Conservation (phyloP, 2,329 filamentous ascomycete genomes). For the Ceratocystis smalleyi region DNA sequence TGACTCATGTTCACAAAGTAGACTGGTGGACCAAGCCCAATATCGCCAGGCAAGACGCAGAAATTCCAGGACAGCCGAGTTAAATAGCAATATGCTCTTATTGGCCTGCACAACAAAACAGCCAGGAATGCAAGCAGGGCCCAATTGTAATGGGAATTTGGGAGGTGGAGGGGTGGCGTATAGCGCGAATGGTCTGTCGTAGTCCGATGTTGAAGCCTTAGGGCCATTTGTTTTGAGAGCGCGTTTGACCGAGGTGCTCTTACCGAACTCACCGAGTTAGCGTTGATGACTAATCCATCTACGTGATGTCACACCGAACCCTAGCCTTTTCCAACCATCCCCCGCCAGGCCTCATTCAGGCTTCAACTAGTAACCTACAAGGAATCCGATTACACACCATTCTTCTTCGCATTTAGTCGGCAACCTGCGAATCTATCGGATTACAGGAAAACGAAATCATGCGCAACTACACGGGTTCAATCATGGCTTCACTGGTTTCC, state of each 20-base stretch:
- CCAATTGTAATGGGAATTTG: neutral
- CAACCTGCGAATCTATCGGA: neutral
- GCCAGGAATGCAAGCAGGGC: too few species aligned
- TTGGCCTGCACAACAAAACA: neutral
- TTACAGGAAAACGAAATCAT: neutral
- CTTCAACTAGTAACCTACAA: neutral
- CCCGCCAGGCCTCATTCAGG: too few species aligned
- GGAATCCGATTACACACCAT: neutral
- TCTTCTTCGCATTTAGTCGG: neutral
- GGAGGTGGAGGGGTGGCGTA: neutral
- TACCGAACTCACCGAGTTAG: neutral
- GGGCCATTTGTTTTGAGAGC: neutral
- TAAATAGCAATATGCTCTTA: neutral
- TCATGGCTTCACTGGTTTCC: neutral
- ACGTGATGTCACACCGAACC: neutral
- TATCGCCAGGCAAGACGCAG: neutral
- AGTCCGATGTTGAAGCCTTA: neutral
- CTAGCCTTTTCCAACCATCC: neutral
- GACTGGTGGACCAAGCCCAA: neutral
- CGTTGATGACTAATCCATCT: neutral
- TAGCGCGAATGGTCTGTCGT: neutral
- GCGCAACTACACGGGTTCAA: neutral
- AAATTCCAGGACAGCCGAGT: neutral
- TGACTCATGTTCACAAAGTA: conserved; percentile 2
- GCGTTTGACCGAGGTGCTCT: neutral